Evolutionary conservation across 495 filamentous ascomycete genomes (phyloP).

Genomic region (Talaromyces thailandensis): DNA sequence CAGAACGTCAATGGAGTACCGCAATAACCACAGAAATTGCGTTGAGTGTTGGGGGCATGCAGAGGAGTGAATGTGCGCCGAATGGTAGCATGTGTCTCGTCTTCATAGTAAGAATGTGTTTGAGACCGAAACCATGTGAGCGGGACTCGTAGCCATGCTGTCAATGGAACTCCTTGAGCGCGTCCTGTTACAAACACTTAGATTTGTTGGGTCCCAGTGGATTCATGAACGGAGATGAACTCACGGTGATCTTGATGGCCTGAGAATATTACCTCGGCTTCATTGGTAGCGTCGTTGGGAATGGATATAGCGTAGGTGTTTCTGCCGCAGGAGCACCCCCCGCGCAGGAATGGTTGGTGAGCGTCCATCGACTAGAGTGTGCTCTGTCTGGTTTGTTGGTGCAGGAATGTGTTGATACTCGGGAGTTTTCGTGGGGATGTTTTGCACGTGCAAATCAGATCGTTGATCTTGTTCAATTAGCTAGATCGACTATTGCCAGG

Average conservation of each 20-base stretch:
- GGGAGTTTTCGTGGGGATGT: not conserved
- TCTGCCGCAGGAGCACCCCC: constrained; percentile 76
- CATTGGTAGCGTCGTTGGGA: constrained; percentile 43
- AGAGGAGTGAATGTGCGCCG: constrained; percentile 59
- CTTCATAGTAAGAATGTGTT: constrained; percentile 63
- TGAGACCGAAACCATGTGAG: constrained; percentile 63
- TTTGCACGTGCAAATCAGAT: not conserved
- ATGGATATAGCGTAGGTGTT: constrained; percentile 70
- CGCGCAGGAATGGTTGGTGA: constrained; percentile 37
- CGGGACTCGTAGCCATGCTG: constrained; percentile 73
- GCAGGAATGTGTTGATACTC: not conserved
- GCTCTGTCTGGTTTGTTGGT: not conserved
- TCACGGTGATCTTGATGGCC: constrained; percentile 54
- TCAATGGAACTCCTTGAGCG: constrained; percentile 58
- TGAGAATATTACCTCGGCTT: constrained; percentile 64
- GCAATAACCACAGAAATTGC: constrained; percentile 86
- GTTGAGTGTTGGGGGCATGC: constrained; percentile 47
- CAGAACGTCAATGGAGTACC: constrained; percentile 74
- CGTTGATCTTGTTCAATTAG: not conserved
- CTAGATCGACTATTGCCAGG: not conserved
- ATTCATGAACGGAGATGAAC: constrained; percentile 15
- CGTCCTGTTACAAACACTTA: constrained; percentile 37
- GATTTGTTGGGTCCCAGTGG: not conserved
- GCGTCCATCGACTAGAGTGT: not conserved
- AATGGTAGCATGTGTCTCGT: constrained; percentile 67